phyloP scores from a whole-genome alignment of 768 basidiomycete species.

The Pulveroboletus frians region DNA sequence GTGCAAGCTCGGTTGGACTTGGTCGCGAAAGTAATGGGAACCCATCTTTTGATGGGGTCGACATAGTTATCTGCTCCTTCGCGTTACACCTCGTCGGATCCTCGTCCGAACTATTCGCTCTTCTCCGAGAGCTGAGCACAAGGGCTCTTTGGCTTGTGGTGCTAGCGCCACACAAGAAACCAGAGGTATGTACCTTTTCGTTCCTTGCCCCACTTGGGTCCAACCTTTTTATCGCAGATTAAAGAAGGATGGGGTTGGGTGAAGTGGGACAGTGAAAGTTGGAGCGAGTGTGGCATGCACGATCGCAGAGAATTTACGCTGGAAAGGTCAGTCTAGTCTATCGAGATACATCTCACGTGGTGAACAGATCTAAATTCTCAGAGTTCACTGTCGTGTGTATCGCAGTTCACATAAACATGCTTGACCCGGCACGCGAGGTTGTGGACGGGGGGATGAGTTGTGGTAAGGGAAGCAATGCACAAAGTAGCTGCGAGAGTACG shows the following conservation, averaged over 20 bases:
- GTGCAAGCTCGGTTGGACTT: conserved; percentile 8
- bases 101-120: conserved; percentile 55
- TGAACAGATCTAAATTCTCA: conserved; percentile 1
- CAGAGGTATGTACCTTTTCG: conserved; percentile 45
- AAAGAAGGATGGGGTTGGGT: conserved; percentile 65
- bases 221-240: conserved; percentile 36
- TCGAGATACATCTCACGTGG: neutral
- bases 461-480: neutral
- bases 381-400: conserved; percentile 30
- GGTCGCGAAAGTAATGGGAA: neutral
- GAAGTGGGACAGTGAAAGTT: conserved; percentile 52
- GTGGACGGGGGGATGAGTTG: conserved; percentile 2
- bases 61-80: conserved; percentile 70
- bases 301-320: conserved; percentile 41
- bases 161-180: conserved; percentile 72
- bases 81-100: conserved; percentile 65
- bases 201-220: neutral
- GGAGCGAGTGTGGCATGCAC: conserved; percentile 39
- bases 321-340: conserved; percentile 37
- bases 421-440: neutral
- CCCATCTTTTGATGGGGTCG: conserved; percentile 29
- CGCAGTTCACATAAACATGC: conserved; percentile 16
- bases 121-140: conserved; percentile 60
- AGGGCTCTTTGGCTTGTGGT: conserved; percentile 63
- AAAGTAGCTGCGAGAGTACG: neutral